Conservation (phyloP, 2,329 filamentous ascomycete genomes). For the Ophiostoma piceae region DNA sequence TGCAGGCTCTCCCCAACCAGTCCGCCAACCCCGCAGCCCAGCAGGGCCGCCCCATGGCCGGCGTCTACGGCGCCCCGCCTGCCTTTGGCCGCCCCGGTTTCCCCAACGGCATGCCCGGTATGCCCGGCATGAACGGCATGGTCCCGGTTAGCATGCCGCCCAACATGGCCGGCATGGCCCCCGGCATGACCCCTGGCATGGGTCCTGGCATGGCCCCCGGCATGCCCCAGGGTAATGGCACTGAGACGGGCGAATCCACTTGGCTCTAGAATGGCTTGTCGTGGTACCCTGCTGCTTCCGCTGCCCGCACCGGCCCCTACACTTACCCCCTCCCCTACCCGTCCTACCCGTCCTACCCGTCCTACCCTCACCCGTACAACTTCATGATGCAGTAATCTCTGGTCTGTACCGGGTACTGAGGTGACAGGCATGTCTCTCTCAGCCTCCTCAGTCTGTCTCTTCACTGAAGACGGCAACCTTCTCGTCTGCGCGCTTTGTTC, state of each 20-base stretch:
- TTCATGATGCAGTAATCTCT: not conserved
- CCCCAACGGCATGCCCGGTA: slow-evolving; percentile 20
- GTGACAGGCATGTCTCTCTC: not conserved
- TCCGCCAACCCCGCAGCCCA: not conserved
- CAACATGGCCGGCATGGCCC: slow-evolving; percentile 25
- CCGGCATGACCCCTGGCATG: slow-evolving; percentile 22
- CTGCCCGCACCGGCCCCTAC: not conserved
- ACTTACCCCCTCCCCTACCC: not conserved
- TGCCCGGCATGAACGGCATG: slow-evolving; percentile 1
- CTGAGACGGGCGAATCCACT: slow-evolving; percentile 31
- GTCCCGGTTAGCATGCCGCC: slow-evolving; percentile 24
- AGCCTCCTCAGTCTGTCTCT: not conserved
- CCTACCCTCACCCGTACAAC: slow-evolving; percentile 6
- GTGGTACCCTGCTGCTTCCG: slow-evolving; percentile 20
- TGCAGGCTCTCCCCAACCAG: not conserved
- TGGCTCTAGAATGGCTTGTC: slow-evolving; percentile 29
- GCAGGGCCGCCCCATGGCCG: slow-evolving; percentile 19
- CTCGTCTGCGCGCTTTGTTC: not conserved
- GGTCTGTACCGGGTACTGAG: not conserved
- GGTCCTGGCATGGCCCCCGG: slow-evolving; percentile 24
- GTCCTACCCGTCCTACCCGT: slow-evolving; percentile 1
- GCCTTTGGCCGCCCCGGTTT: slow-evolving; percentile 23
- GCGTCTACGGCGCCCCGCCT: slow-evolving; percentile 27
- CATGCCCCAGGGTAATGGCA: not conserved
- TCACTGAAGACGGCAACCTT: not conserved